A percentile compares a stretch with the other conserved stretches of the same genome.
Evolutionary conservation across 768 basidiomycete species (phyloP).

Genomic region (Aureoboletus auriporus): DNA sequence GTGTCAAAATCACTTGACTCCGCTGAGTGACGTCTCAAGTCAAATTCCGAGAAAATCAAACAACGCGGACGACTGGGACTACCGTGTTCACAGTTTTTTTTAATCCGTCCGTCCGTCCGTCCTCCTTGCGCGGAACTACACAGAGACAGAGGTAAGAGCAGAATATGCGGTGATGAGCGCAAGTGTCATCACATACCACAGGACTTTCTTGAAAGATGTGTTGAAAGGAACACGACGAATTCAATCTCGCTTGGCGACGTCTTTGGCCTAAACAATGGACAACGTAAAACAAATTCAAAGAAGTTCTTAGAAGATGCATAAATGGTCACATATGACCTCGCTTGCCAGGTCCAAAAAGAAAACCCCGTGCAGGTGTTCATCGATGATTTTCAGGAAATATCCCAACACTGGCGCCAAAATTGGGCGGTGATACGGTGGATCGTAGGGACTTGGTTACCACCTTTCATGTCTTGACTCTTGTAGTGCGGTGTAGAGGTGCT

Average conservation of each 20-base stretch:
- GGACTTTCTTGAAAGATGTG: slow-evolving; percentile 19
- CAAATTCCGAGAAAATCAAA: too few species aligned
- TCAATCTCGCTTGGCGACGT: slow-evolving; percentile 14
- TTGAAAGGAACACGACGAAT: slow-evolving; percentile 12
- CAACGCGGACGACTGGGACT: too few species aligned
- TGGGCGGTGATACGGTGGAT: slow-evolving; percentile 26
- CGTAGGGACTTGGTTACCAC: slow-evolving; percentile 19
- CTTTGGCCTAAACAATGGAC: slow-evolving; percentile 8
- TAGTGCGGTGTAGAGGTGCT: slow-evolving; percentile 24
- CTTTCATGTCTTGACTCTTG: slow-evolving; percentile 25
- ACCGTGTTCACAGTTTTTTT: too few species aligned
- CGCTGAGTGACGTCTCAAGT: too few species aligned
- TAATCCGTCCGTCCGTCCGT: neutral
- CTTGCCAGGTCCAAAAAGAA: slow-evolving; percentile 12
- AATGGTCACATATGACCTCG: slow-evolving; percentile 12
- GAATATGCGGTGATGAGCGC: neutral
- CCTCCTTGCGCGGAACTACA: neutral
- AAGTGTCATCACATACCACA: neutral
- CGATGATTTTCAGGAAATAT: slow-evolving; percentile 24
- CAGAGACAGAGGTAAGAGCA: neutral
- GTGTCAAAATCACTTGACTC: too few species aligned
- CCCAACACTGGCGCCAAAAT: slow-evolving; percentile 29
- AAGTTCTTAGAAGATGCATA: neutral
- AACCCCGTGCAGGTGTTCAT: slow-evolving; percentile 30
- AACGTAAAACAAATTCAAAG: neutral